Evolutionary conservation across 129 eudicot genomes (phyloP).

Genomic region (Flaveria bidentis): DNA sequence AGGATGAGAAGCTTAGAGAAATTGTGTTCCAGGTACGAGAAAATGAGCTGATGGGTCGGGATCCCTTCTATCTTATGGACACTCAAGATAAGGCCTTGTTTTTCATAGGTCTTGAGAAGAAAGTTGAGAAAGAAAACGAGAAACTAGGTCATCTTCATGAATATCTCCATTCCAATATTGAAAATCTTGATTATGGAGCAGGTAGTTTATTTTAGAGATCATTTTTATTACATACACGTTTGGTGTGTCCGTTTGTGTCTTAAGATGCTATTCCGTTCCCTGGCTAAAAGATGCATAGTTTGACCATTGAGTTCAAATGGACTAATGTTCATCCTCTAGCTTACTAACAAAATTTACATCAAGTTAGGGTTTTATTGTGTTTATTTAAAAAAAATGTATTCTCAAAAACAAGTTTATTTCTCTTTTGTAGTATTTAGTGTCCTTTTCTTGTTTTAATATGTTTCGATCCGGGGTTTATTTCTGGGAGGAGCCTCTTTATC

Average conservation of each 20-base stretch:
- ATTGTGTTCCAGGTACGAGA: constrained; percentile 90
- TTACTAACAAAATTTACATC: neutral
- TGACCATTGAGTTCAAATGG: neutral
- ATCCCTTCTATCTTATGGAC: constrained; percentile 83
- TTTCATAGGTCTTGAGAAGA: constrained; percentile 84
- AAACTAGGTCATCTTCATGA: constrained; percentile 64
- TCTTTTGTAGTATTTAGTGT: neutral
- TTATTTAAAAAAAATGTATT: neutral
- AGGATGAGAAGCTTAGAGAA: constrained; percentile 86
- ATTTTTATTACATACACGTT: no score
- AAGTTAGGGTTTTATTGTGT: neutral
- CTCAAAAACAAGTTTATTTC: constrained; percentile 5
- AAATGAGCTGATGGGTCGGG: constrained; percentile 85
- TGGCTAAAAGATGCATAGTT: no score
- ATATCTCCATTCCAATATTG: constrained; percentile 80
- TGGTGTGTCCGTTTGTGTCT: no score
- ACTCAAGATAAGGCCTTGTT: constrained; percentile 69
- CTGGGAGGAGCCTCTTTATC: no score
- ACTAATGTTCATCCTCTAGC: constrained; percentile 9
- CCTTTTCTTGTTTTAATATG: neutral
- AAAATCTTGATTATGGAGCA: constrained; percentile 94
- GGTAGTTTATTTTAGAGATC: constrained; percentile 40
- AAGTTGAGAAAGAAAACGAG: constrained; percentile 69
- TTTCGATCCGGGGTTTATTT: no score
- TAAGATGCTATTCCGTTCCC: no score